phyloP scores from a whole-genome alignment of 2,329 filamentous ascomycete genomes.

The Furcasterigmium furcatum region DNA sequence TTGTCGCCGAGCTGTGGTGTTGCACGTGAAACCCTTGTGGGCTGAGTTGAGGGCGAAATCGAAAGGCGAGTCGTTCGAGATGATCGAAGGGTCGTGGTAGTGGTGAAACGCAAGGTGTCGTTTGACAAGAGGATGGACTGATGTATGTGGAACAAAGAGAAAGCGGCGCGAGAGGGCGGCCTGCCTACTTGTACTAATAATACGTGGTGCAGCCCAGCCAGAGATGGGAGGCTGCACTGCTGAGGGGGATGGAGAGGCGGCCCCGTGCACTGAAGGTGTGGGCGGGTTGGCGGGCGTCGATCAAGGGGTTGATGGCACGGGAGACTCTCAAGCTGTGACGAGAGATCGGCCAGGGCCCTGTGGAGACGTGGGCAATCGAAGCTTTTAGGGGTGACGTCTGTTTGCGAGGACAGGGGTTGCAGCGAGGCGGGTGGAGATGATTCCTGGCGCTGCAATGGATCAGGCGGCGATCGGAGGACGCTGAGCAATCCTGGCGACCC shows the following conservation, averaged over 20 bases:
- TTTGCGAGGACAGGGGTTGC: not conserved
- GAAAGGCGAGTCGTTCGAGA: constrained; percentile 11
- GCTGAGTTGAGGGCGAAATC: constrained; percentile 12
- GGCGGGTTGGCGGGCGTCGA: constrained; percentile 2
- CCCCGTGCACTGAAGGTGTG: no score
- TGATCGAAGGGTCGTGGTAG: constrained; percentile 6
- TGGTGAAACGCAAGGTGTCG: constrained; percentile 8
- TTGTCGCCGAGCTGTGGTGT: not conserved
- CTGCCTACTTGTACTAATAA: not conserved
- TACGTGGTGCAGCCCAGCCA: no score
- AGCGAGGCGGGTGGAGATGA: not conserved
- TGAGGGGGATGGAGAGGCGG: no score
- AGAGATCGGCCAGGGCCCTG: not conserved
- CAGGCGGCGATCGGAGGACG: not conserved
- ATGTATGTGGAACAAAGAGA: constrained; percentile 7
- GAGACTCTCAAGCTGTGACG: not conserved
- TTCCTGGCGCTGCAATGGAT: not conserved
- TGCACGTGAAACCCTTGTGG: constrained; percentile 3
- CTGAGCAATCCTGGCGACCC: no score
- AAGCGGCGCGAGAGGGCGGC: constrained; percentile 6
- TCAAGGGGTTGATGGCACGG: not conserved
- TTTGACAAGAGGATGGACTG: constrained; percentile 10
- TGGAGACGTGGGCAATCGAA: not conserved
- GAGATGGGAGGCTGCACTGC: no score
- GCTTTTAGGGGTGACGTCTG: not conserved